Conservation (phyloP, 345 rosid species). For the Acer negundo region DNA sequence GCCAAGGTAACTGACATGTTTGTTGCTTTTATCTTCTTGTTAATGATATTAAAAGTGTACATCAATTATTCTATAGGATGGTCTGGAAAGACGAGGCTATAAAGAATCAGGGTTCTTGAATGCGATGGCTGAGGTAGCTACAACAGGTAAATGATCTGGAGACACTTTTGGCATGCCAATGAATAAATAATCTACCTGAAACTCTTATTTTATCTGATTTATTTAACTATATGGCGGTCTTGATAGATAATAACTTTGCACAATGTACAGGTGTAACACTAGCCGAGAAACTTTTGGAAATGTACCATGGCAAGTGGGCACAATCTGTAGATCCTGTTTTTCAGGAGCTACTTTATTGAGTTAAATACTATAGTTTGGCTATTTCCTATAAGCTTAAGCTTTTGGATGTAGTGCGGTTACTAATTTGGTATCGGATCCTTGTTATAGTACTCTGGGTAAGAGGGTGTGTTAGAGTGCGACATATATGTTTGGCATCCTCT, state of each 20-base stretch:
- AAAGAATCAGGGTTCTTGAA: conserved; percentile 92
- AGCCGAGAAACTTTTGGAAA: conserved; percentile 81
- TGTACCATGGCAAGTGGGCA: conserved; percentile 84
- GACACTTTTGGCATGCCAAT: too few relatives aligned
- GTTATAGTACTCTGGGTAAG: too few relatives aligned
- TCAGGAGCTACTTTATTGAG: conserved; percentile 68
- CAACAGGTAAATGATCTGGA: conserved; percentile 61
- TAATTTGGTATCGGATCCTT: too few relatives aligned
- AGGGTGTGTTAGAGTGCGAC: too few relatives aligned
- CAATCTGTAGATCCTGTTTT: conserved; percentile 79
- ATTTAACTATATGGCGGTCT: not conserved
- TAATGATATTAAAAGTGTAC: not conserved
- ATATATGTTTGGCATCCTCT: too few relatives aligned
- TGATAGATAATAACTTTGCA: conserved; percentile 3
- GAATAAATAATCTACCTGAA: too few relatives aligned
- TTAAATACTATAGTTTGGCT: too few relatives aligned
- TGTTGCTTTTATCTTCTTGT: conserved; percentile 6
- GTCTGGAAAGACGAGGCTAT: conserved; percentile 90
- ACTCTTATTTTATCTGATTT: too few relatives aligned
- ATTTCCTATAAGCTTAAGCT: too few relatives aligned
- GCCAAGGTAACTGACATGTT: conserved; percentile 63
- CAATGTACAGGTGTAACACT: conserved; percentile 68
- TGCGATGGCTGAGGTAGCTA: conserved; percentile 75
- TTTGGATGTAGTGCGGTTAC: too few relatives aligned
- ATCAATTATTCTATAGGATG: conserved; percentile 56